Evolutionary conservation across 371 early-diverging fungal genomes (phyloP).

Genomic region (Mucor irregularis): DNA sequence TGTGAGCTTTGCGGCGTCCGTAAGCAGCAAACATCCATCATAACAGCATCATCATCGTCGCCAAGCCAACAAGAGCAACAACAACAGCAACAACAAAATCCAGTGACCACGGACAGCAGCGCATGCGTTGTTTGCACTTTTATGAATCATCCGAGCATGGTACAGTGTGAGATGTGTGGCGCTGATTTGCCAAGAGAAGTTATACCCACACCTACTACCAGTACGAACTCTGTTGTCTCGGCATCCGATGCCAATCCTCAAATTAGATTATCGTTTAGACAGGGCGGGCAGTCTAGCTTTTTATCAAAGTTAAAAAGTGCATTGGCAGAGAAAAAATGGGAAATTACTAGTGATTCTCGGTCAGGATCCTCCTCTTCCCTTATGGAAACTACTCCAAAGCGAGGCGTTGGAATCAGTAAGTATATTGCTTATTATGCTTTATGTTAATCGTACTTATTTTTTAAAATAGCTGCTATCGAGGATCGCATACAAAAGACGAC

Average conservation of each 20-base stretch:
- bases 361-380: too few relatives aligned
- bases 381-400: too few relatives aligned
- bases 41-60: background rate
- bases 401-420: slow-evolving; percentile 51
- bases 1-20: slow-evolving; percentile 79
- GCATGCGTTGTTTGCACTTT: slow-evolving; percentile 80
- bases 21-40: slow-evolving; percentile 24
- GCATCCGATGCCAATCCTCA: background rate
- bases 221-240: background rate
- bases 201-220: slow-evolving; percentile 3
- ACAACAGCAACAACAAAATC: background rate
- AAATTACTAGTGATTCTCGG: slow-evolving; percentile 25
- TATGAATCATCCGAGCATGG: slow-evolving; percentile 79
- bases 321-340: slow-evolving; percentile 66
- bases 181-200: slow-evolving; percentile 49
- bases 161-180: slow-evolving; percentile 80
- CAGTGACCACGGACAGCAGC: too few relatives aligned
- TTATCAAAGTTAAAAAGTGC: slow-evolving; percentile 59
- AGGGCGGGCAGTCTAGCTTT: slow-evolving; percentile 68
- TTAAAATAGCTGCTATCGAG: slow-evolving; percentile 68
- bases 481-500: slow-evolving; percentile 66
- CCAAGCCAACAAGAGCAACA: background rate
- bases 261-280: slow-evolving; percentile 78
- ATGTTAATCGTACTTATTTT: background rate
- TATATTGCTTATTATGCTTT: background rate